Conservation (phyloP, 2,329 filamentous ascomycete species). For the Nemania sp. region DNA sequence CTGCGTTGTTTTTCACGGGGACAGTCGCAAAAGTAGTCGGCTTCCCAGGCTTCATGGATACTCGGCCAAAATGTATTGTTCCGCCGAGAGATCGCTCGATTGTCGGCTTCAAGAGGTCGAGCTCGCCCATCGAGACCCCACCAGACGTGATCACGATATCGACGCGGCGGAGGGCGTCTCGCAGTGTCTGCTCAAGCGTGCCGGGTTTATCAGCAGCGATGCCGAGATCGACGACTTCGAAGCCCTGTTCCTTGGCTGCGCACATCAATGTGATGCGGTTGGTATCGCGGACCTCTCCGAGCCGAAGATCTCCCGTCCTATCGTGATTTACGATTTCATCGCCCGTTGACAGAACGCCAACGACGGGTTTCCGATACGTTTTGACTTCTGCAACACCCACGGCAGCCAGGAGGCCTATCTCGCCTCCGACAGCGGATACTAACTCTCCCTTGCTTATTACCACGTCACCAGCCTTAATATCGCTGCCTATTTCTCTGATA, state of each 20-base stretch:
- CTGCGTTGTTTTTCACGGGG: constrained; percentile 61
- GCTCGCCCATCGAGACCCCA: constrained; percentile 96
- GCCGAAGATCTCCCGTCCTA: constrained; percentile 60
- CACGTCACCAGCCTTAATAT: constrained; percentile 69
- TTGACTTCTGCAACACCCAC: constrained; percentile 74
- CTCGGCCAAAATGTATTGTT: constrained; percentile 93
- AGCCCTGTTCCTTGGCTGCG: constrained; percentile 73
- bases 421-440: constrained; percentile 86
- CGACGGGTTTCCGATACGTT: constrained; percentile 73
- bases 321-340: constrained; percentile 87
- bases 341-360: constrained; percentile 90
- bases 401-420: constrained; percentile 86
- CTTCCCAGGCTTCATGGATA: constrained; percentile 97
- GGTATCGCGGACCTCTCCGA: constrained; percentile 90
- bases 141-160: constrained; percentile 91
- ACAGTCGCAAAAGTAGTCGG: constrained; percentile 96
- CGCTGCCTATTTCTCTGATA: constrained; percentile 86
- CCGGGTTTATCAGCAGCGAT: constrained; percentile 77
- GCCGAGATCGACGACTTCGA: constrained; percentile 79
- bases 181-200: constrained; percentile 75
- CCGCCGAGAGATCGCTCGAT: constrained; percentile 88
- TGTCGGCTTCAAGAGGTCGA: constrained; percentile 94
- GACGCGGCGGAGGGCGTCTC: constrained; percentile 70
- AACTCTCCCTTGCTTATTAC: constrained; percentile 78
- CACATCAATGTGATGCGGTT: constrained; percentile 88